Evolutionary conservation across 75 land plant species (phyloP).

Genomic region (Pinus albicaulis): DNA sequence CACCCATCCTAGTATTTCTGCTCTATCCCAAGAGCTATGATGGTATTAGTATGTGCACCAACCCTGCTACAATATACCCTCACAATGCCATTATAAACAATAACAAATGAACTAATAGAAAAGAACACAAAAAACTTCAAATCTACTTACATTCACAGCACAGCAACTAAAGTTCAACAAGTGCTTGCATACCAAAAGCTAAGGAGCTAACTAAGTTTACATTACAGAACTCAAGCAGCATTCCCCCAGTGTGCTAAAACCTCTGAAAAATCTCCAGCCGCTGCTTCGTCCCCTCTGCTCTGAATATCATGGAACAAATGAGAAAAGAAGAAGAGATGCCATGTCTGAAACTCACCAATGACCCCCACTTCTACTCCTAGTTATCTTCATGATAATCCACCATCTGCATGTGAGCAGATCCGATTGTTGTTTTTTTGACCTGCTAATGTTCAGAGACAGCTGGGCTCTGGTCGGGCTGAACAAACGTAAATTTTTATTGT

Average conservation of each 20-base stretch:
- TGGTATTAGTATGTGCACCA: no score
- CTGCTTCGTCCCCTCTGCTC: background rate
- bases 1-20: no score
- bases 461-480: slow-evolving; percentile 2
- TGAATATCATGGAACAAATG: background rate
- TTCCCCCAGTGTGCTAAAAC: background rate
- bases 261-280: background rate
- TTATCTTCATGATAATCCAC: background rate
- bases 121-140: background rate
- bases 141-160: background rate
- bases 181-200: no score
- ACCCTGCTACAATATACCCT: no score
- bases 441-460: slow-evolving; percentile 2
- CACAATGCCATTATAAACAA: no score
- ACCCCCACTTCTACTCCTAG: background rate
- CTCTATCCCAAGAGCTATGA: no score
- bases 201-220: no score
- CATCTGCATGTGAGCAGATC: background rate
- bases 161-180: background rate
- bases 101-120: no score
- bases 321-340: background rate
- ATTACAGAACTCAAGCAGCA: background rate
- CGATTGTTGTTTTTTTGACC: no score
- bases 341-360: background rate
- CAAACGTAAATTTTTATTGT: background rate